These are phyloP conservation scores for Thraustochytrium sp. DNA, from an alignment of 352 stramenopile species.

Conservation along the genomic window DNA sequence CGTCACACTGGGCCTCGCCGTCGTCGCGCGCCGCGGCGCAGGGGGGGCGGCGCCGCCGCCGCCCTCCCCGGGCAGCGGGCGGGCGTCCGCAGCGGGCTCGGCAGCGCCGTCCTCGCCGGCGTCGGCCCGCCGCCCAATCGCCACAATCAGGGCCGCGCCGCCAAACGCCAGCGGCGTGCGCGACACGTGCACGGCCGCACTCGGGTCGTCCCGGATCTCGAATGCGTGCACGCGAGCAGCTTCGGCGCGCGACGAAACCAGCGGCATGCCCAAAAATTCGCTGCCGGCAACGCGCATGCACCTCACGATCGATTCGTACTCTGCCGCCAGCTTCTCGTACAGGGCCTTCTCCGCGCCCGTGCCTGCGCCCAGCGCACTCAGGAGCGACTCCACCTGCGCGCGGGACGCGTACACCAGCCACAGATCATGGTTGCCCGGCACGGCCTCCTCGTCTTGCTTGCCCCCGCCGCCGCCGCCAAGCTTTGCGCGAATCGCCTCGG, in stretches of 20 bases:
- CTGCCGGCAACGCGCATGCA: background rate
- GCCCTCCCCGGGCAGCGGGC: too few relatives aligned
- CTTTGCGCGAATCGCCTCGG: too few relatives aligned
- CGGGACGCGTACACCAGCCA: constrained; percentile 6
- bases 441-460: too few relatives aligned
- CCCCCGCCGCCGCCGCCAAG: too few relatives aligned
- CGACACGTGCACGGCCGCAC: background rate
- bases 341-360: background rate
- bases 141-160: background rate
- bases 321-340: background rate
- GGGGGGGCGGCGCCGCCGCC: background rate
- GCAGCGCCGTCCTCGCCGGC: background rate
- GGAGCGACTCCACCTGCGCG: background rate
- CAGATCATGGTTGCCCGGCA: background rate
- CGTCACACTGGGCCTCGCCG: background rate
- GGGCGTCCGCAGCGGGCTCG: too few relatives aligned
- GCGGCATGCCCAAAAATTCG: background rate
- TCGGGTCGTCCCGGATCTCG: background rate
- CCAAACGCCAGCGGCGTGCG: background rate
- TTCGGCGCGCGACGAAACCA: background rate
- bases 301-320: background rate
- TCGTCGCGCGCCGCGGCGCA: background rate
- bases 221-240: background rate
- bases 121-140: background rate
- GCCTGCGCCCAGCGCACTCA: background rate